Conservation (phyloP, 345 rosid species). For the Hypericum perforatum region DNA sequence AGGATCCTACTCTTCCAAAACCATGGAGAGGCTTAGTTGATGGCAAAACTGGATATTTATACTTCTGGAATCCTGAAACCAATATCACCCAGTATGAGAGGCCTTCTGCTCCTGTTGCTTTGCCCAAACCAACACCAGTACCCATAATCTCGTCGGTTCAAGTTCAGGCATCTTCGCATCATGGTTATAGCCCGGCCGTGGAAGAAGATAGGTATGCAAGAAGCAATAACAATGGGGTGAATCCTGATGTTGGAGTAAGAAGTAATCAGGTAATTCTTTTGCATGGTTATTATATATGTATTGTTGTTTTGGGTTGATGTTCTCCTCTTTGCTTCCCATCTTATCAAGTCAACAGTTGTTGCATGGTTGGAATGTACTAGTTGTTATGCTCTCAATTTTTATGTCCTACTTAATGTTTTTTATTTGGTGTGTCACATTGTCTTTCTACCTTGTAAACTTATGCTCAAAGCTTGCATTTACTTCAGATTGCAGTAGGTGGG, state of each 20-base stretch:
- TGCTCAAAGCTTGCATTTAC: background rate
- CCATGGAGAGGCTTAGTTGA: slow-evolving; percentile 98
- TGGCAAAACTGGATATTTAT: slow-evolving; percentile 79
- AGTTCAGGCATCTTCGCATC: slow-evolving; percentile 43
- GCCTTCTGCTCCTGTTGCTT: slow-evolving; percentile 30
- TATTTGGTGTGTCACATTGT: background rate
- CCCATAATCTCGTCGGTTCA: slow-evolving; percentile 52
- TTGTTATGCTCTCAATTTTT: background rate
- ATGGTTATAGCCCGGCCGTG: slow-evolving; percentile 33
- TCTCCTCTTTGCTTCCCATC: background rate
- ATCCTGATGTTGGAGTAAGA: slow-evolving; percentile 33
- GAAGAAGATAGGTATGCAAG: slow-evolving; percentile 45
- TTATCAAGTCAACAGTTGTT: background rate
- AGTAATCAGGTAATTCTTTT: slow-evolving; percentile 37
- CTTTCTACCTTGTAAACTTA: background rate
- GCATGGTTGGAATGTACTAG: background rate
- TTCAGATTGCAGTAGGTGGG: slow-evolving; percentile 33
- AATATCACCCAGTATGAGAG: slow-evolving; percentile 90
- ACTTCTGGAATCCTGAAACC: slow-evolving; percentile 96
- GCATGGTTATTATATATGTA: background rate
- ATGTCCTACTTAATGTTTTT: background rate
- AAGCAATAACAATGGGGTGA: slow-evolving; percentile 30
- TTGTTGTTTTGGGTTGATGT: too few species aligned
- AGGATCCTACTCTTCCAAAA: slow-evolving; percentile 85
- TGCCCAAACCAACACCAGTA: slow-evolving; percentile 25